These are phyloP conservation scores for Aspergillus conjunctus DNA, from an alignment of 495 filamentous ascomycete species.

Conservation along the genomic window DNA sequence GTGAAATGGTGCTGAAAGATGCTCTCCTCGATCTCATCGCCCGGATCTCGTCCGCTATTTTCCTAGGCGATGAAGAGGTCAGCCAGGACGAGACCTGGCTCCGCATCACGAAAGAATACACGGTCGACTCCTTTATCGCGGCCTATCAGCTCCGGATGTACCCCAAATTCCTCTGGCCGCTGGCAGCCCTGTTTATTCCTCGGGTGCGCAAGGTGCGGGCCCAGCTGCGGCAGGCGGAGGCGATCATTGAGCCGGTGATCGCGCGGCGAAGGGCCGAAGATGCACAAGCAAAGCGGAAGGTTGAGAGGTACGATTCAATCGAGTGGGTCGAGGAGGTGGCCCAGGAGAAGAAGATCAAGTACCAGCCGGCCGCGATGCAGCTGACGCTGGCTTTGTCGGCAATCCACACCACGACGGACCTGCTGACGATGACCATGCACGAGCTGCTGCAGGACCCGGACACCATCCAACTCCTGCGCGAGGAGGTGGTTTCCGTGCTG, in stretches of 20 bases:
- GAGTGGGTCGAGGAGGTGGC: constrained; percentile 24
- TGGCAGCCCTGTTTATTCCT: background rate
- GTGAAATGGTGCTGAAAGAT: background rate
- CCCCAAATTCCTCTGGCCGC: background rate
- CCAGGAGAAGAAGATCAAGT: constrained; percentile 2
- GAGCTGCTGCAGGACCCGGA: constrained; percentile 18
- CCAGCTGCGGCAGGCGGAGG: background rate
- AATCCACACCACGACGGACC: constrained; percentile 28
- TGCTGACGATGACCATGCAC: constrained; percentile 23
- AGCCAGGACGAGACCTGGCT: background rate
- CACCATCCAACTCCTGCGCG: background rate
- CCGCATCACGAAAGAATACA: constrained; percentile 1
- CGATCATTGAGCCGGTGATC: background rate
- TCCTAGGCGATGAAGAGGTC: background rate
- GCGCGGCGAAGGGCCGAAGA: background rate
- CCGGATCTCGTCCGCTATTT: background rate
- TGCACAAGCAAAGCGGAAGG: background rate
- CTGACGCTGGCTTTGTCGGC: constrained; percentile 22
- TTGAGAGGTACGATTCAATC: constrained; percentile 25
- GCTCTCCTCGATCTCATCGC: background rate
- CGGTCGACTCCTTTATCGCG: background rate
- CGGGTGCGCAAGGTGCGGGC: background rate
- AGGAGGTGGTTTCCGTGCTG: constrained; percentile 5
- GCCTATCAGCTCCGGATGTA: background rate
- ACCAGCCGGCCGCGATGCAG: constrained; percentile 19